These are phyloP conservation scores for Lodderomyces metapsilosis DNA, from an alignment of 1,139 yeast genomes.

Conservation along the genomic window DNA sequence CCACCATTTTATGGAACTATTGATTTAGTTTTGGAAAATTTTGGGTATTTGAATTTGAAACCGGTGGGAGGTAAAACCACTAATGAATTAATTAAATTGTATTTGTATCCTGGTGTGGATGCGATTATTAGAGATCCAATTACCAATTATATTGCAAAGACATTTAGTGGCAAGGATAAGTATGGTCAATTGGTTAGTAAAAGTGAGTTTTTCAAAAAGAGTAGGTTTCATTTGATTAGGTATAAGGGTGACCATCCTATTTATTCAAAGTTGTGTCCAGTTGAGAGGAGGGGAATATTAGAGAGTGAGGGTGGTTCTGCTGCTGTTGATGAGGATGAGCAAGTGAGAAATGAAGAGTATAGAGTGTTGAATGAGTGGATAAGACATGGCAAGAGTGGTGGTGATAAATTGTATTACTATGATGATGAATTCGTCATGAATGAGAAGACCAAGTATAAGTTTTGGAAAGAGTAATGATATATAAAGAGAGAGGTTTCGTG, in stretches of 20 bases:
- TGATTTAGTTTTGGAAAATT: constrained; percentile 65
- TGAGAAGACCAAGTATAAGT: constrained; percentile 17
- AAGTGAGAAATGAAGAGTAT: constrained; percentile 4
- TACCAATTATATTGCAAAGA: constrained; percentile 29
- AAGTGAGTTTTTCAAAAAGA: constrained; percentile 26
- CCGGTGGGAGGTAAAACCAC: constrained; percentile 53
- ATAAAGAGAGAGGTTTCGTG: too few species aligned
- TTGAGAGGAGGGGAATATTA: constrained; percentile 2
- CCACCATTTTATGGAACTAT: constrained; percentile 71
- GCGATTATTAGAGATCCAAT: constrained; percentile 39
- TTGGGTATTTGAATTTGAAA: constrained; percentile 64
- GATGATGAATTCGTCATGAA: constrained; percentile 12
- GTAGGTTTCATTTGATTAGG: constrained; percentile 27
- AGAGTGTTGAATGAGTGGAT: constrained; percentile 4
- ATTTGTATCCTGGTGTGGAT: constrained; percentile 31
- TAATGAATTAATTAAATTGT: constrained; percentile 31
- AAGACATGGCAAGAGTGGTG: not conserved
- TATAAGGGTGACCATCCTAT: constrained; percentile 26
- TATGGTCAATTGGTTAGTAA: constrained; percentile 36
- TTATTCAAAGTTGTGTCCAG: constrained; percentile 21
- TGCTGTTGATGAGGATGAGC: constrained; percentile 1
- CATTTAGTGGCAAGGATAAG: constrained; percentile 37
- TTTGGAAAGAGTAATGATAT: constrained; percentile 19
- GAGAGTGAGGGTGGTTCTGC: not conserved
- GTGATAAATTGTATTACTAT: constrained; percentile 7